Evolutionary conservation across 2,329 filamentous ascomycete genomes (phyloP), one percentile per base, ranked within the genome.

Genomic region (Teratosphaeria destructans): DNA sequence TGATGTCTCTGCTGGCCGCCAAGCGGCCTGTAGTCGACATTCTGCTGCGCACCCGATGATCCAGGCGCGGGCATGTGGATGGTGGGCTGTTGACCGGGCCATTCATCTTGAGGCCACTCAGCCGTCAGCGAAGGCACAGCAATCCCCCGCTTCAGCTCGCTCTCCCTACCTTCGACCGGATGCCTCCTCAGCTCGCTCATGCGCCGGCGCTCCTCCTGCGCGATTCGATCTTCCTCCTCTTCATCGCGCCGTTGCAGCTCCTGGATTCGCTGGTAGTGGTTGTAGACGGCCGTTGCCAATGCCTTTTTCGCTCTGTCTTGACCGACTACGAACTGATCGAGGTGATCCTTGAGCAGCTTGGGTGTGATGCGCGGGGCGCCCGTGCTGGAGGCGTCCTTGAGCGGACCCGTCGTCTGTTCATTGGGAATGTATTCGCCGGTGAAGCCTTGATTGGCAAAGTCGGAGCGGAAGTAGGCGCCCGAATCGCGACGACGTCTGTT

Each of bases 261-360:
- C 67, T 92, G 86, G 61, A 96, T 83, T 54, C 89, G 85, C 74
- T 96, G 90, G 71, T 97, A 96, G 72, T 99, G 94, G 71, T 97
- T 96, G 77, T 95, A 96, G 32, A 99, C 89, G 6, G 93, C 91
- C 3, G 93, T 87, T 64, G 90, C 94, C 64, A 97, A 85, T 14
- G 92, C 89, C 74, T 95, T 95, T 80, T 99, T 94, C 16, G 94
- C 91, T 61, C 90, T 85, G 65, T 96, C 90, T 74, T 99, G 94
- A 49, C 93, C 94, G 3, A 99, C 93, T 1, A 99, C 93, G 72
- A 95, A 99, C 71, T 94, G 89, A 72, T 99, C 94, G 35, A 97
- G 85, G 68, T 94, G 88, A 70, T 90, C 85, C 78, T 97, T 96
- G 67, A 99, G 80, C 66, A 79, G 76, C 65, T 80, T 81, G 7